Conservation (phyloP, 1,284 basidiomycete genomes). For the Inonotus obliquus region DNA sequence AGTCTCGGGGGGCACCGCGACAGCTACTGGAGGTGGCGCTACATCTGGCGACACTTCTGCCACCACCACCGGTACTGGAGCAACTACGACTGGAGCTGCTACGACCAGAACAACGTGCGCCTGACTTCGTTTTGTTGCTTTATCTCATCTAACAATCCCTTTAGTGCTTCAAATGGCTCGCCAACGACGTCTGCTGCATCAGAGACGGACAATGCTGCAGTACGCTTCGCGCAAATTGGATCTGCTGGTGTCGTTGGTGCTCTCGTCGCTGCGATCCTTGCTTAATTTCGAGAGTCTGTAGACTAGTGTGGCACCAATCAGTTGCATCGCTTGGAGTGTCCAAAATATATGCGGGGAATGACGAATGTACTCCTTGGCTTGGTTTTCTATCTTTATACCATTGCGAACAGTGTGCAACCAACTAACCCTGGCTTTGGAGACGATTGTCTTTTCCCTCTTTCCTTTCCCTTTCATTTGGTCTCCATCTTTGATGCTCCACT, state of each 20-base stretch:
- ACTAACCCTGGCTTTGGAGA: not conserved
- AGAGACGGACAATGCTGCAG: slow-evolving; percentile 17
- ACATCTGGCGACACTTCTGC: slow-evolving; percentile 12
- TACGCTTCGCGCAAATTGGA: slow-evolving; percentile 32
- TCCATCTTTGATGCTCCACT: not conserved
- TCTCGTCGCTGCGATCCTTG: slow-evolving; percentile 38
- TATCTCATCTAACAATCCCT: slow-evolving; percentile 10
- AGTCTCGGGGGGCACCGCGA: slow-evolving; percentile 18
- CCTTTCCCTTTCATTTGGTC: not conserved
- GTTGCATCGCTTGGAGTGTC: not conserved
- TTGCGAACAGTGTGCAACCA: slow-evolving; percentile 4
- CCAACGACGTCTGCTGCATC: slow-evolving; percentile 30
- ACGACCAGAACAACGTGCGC: slow-evolving; percentile 17
- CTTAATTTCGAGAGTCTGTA: not conserved
- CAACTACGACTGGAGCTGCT: not conserved
- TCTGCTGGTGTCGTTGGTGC: slow-evolving; percentile 44
- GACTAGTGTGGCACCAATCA: not conserved
- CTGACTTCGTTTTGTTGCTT: slow-evolving; percentile 13
- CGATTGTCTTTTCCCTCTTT: not conserved
- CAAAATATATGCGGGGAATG: not conserved
- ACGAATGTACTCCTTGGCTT: slow-evolving; percentile 2
- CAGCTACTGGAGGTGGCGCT: slow-evolving; percentile 15
- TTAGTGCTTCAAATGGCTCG: slow-evolving; percentile 20
- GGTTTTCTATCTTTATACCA: slow-evolving; percentile 7
- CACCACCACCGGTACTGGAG: not conserved